Evolutionary conservation across 1,284 basidiomycete species (phyloP), one percentile per base, ranked within the genome.

Genomic region (Porodaedalea pini): DNA sequence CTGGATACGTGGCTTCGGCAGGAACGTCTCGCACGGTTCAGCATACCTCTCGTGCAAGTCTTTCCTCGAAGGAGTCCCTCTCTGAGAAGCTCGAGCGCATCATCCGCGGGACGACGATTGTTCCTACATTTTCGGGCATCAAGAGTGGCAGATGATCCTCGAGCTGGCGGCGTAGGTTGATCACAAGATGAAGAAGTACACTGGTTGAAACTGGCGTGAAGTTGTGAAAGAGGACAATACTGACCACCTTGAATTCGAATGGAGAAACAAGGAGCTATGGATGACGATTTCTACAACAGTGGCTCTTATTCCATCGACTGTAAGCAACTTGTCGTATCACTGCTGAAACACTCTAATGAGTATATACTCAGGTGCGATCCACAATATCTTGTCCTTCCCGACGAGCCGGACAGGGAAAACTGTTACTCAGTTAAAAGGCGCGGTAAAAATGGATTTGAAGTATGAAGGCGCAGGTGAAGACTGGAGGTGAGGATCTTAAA

Each of bases 101-200:
- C 61, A 72, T 71, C 58, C 63, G 63, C 1, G 57, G 62, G 39
- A 72, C 69, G 6, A 71, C 71, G n/a, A 60, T 72, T 52, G 64
- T 72, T 11, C 67, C 70, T 15, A 53, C 61, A 19, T 68, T 68
- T 51, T 59, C 65, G 21, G 67, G 67, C 39, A 62, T 67, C 36
- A 52, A 66, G 23, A 63, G 63, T 54, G 67, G 65, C 23, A 64
- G 62, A 29, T 67, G 68, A 58, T 65, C 21, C 58, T 70, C 32
- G 59, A 65, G n/a, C 59, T 71, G 15, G 63, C 61, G 27, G 65
- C 64, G 2, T 71, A 68, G 70, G 64, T 61, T 7, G 58, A 69
- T 31, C 66, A 69, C 57, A 56, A 62, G 15, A 60, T 57, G 56
- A 62, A 66, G 48, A 68, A 66, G 54, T 58, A 61, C 39, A 56